Conservation (phyloP, 2,329 filamentous ascomycete genomes). For the Trichoderma arundinaceum region DNA sequence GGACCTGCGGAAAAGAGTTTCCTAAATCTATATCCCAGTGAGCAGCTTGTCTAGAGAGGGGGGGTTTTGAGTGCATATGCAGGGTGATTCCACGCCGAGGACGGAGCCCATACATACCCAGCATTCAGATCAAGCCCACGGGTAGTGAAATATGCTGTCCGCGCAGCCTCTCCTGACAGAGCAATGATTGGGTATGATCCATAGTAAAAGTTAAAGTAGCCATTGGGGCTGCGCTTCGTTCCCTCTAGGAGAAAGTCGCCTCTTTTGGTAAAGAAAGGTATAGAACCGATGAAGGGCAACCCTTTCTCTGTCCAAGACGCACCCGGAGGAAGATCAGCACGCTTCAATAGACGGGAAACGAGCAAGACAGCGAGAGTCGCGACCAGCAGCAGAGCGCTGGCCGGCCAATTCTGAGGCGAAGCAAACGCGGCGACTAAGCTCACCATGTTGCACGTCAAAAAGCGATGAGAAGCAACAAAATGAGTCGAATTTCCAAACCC, state of each 20-base stretch:
- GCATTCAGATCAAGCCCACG: conserved; percentile 51
- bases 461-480: background rate
- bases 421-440: conserved; percentile 18
- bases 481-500: background rate
- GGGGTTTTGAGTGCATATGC: background rate
- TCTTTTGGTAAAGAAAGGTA: conserved; percentile 54
- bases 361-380: conserved; percentile 21
- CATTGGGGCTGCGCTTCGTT: conserved; percentile 42
- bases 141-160: conserved; percentile 53
- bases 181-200: conserved; percentile 53
- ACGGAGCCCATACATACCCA: conserved; percentile 42
- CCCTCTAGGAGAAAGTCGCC: conserved; percentile 51
- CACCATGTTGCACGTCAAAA: conserved; percentile 10
- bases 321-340: conserved; percentile 36
- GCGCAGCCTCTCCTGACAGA: conserved; percentile 49
- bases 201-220: conserved; percentile 57
- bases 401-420: conserved; percentile 31
- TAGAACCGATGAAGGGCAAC: conserved; percentile 52
- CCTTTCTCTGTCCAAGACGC: conserved; percentile 38
- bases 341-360: conserved; percentile 23
- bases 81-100: no score
- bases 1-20: conserved; percentile 43
- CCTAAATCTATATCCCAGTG: conserved; percentile 36
- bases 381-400: conserved; percentile 27
- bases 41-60: background rate